Evolutionary conservation across 306 rosid genomes (phyloP), one percentile per base, ranked within the genome.

Genomic region (Luffa aegyptiaca): DNA sequence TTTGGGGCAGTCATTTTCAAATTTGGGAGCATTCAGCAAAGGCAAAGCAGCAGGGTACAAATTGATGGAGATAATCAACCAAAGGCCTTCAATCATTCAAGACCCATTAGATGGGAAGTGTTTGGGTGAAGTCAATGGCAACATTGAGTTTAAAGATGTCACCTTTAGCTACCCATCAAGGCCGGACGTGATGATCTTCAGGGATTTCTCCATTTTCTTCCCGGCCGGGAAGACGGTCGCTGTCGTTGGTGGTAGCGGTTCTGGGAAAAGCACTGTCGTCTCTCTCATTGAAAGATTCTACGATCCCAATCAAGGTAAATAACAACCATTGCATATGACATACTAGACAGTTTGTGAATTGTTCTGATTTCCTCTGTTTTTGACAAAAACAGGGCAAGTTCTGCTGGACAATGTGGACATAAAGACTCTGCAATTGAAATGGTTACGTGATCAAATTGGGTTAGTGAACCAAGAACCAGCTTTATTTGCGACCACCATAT

Each of bases 391-490:
- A 96, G 99, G 99, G 79, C 93, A 87, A 75, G 94, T 93, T 83
- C 83, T 96, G 70, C 79, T 96, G 11, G 99, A 93, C 80, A 89
- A 86, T 68, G 94, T 93, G 79, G 94, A 96, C 88, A 93, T 96
- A 21, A 91, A 84, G 83, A 91, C 96, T 1, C 86, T 96, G 51
- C 93, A 96, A 80, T 80, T 96, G 59, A 92, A 82, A 86, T 93
- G 99, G 99, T 84, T 96, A 3, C 93, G 99, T 0, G 97, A 90
- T 88, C 99, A 96, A 83, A 93, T 96, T 5, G 99, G 98, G 42
- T 80, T 96, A 78, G 99, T 96, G 90, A 96, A 96, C 86, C 99
- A 96, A 81, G 99, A 96, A 73, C 99, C 99, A 26, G 99, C 99
- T 4, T 90, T 96, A 16, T 96, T 96, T 80, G 99, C 99, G 21